Percentiles rank a stretch among this genome's conserved stretches.
Conservation (phyloP, 2,329 filamentous ascomycete genomes). For the Penicillium sp. region DNA sequence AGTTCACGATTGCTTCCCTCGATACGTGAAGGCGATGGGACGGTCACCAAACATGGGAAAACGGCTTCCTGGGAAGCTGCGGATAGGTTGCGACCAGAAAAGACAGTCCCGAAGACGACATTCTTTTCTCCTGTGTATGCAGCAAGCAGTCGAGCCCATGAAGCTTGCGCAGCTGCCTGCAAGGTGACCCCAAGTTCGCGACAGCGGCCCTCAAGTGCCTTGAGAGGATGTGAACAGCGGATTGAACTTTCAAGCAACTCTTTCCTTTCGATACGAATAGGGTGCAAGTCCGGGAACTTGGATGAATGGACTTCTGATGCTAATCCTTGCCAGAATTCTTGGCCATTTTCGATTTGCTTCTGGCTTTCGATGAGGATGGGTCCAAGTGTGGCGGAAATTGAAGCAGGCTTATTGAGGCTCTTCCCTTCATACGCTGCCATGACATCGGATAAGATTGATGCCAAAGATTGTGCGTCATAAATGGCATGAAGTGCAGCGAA, state of each 20-base stretch:
- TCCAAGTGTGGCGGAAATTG: slow-evolving; percentile 46
- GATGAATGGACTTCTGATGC: slow-evolving; percentile 58
- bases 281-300: slow-evolving; percentile 74
- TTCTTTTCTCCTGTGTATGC: slow-evolving; percentile 72
- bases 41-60: slow-evolving; percentile 79
- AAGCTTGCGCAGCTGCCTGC: slow-evolving; percentile 71
- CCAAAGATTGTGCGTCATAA: slow-evolving; percentile 77
- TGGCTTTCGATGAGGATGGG: slow-evolving; percentile 44
- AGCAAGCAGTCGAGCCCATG: slow-evolving; percentile 73
- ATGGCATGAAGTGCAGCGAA: slow-evolving; percentile 73
- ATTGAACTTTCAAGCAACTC: slow-evolving; percentile 37
- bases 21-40: slow-evolving; percentile 67
- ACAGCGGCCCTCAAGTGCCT: slow-evolving; percentile 57
- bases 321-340: slow-evolving; percentile 63
- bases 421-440: slow-evolving; percentile 37
- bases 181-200: slow-evolving; percentile 63
- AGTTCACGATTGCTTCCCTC: slow-evolving; percentile 55
- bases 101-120: slow-evolving; percentile 75
- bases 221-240: slow-evolving; percentile 41
- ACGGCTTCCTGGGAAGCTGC: slow-evolving; percentile 58
- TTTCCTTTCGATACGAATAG: slow-evolving; percentile 47
- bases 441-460: slow-evolving; percentile 63
- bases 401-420: slow-evolving; percentile 18
- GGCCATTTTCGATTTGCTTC: slow-evolving; percentile 27
- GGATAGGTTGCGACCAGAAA: slow-evolving; percentile 68